A percentile compares a stretch with the other conserved stretches of the same genome.
Conservation (phyloP, 169 alveolate species). For the Plasmodium gaboni region DNA sequence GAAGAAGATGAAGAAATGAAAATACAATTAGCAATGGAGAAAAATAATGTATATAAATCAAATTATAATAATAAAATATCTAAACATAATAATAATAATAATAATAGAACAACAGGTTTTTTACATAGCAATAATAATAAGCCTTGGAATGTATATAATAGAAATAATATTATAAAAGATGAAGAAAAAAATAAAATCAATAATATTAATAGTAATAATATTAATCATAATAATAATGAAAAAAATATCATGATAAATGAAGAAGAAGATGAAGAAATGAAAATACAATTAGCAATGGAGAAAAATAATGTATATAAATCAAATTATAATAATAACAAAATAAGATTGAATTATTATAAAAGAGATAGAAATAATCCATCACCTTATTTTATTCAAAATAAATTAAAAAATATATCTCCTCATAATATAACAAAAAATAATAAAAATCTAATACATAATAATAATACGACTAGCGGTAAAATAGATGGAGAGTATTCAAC, state of each 20-base stretch:
- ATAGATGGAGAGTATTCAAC: background rate
- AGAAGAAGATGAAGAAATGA: constrained; percentile 66
- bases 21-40: constrained; percentile 55
- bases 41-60: constrained; percentile 38
- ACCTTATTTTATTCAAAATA: constrained; percentile 8
- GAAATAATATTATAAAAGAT: constrained; percentile 26
- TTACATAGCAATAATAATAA: constrained; percentile 12
- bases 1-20: constrained; percentile 63
- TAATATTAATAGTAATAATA: too few species aligned
- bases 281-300: constrained; percentile 60
- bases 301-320: constrained; percentile 25
- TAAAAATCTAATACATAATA: background rate
- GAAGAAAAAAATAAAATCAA: too few species aligned
- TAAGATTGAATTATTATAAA: constrained; percentile 44
- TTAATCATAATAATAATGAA: too few species aligned
- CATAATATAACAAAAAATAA: constrained; percentile 4
- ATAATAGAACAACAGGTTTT: background rate
- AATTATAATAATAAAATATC: background rate
- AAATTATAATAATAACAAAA: constrained; percentile 4
- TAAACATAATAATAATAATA: background rate
- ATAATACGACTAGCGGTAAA: background rate
- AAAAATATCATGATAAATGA: background rate
- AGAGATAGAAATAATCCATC: constrained; percentile 17
- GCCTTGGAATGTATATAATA: constrained; percentile 72
- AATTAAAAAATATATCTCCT: constrained; percentile 11